These are phyloP conservation scores for Euphorbia celastroides DNA, from an alignment of 441 rosid genomes.

Conservation along the genomic window DNA sequence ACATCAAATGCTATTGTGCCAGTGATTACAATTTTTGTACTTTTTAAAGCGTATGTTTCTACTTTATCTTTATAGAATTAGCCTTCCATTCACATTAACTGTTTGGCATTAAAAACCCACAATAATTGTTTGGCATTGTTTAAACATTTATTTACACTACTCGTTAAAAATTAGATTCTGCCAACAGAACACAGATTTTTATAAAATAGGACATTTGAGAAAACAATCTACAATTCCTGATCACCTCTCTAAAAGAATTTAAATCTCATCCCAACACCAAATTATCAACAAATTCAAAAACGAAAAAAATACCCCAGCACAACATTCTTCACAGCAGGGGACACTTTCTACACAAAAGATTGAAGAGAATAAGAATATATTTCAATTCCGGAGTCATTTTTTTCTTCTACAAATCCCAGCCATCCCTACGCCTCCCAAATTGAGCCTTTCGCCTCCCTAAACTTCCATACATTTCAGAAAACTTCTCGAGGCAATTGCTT, in stretches of 20 bases:
- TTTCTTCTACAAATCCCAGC: slow-evolving; percentile 73
- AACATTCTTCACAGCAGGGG: slow-evolving; percentile 25
- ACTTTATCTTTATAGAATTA: no score
- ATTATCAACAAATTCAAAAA: slow-evolving; percentile 1
- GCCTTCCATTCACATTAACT: no score
- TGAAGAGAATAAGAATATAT: background rate
- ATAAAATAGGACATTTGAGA: background rate
- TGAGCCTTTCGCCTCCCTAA: slow-evolving; percentile 47
- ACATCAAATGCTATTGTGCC: no score
- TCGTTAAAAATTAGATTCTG: no score
- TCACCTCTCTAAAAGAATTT: slow-evolving; percentile 22
- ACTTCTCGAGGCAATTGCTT: slow-evolving; percentile 62
- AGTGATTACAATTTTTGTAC: no score
- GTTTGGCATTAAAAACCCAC: no score
- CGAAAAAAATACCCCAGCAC: slow-evolving; percentile 13
- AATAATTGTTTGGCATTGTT: no score
- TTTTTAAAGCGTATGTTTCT: no score
- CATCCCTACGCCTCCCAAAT: slow-evolving; percentile 64
- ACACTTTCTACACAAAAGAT: background rate
- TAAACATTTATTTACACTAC: no score
- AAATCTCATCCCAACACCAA: slow-evolving; percentile 22
- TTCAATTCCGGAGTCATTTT: background rate
- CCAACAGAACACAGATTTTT: background rate
- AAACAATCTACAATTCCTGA: slow-evolving; percentile 9
- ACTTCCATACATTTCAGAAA: slow-evolving; percentile 66